These are phyloP conservation scores for Erythrobasidium hasegawianum DNA, from an alignment of 1,284 basidiomycete genomes.

Conservation along the genomic window DNA sequence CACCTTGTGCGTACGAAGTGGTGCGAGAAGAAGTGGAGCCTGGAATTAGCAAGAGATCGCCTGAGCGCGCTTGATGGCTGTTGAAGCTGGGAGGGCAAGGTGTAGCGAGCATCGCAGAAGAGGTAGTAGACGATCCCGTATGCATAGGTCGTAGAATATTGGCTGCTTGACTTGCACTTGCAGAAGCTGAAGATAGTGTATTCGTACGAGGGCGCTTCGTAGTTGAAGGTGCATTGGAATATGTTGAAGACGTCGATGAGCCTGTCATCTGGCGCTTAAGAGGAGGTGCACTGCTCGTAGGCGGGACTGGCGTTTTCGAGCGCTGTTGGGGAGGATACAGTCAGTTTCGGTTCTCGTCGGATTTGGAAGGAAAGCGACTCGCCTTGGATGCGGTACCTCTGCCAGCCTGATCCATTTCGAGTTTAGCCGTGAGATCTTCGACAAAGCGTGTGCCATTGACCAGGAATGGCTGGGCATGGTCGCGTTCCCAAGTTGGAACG, in stretches of 20 bases:
- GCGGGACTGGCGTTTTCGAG: not conserved
- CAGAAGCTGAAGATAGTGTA: not conserved
- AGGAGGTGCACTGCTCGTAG: not conserved
- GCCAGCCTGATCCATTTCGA: constrained; percentile 56
- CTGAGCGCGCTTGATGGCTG: not conserved
- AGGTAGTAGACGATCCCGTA: not conserved
- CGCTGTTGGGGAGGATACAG: not conserved
- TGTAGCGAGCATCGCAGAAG: not conserved
- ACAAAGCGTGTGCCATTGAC: constrained; percentile 81
- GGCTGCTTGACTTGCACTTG: not conserved
- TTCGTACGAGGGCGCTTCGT: constrained; percentile 1
- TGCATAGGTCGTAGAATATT: constrained; percentile 5
- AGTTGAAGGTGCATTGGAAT: not conserved
- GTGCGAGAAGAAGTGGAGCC: not conserved
- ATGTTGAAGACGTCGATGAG: not conserved
- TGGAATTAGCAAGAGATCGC: not conserved
- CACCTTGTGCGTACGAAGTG: not conserved
- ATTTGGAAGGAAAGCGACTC: not conserved
- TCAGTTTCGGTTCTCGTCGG: not conserved
- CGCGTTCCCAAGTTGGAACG: constrained; percentile 84
- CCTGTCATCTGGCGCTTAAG: constrained; percentile 11
- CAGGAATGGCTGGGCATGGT: constrained; percentile 70
- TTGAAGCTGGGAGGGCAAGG: constrained; percentile 1
- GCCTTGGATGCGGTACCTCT: constrained; percentile 14
- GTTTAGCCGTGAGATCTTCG: constrained; percentile 67